A percentile compares a stretch with the other conserved stretches of the same genome.
Evolutionary conservation across 2,329 filamentous ascomycete species (phyloP).

Genomic region (Nothomitra cinnamomea): DNA sequence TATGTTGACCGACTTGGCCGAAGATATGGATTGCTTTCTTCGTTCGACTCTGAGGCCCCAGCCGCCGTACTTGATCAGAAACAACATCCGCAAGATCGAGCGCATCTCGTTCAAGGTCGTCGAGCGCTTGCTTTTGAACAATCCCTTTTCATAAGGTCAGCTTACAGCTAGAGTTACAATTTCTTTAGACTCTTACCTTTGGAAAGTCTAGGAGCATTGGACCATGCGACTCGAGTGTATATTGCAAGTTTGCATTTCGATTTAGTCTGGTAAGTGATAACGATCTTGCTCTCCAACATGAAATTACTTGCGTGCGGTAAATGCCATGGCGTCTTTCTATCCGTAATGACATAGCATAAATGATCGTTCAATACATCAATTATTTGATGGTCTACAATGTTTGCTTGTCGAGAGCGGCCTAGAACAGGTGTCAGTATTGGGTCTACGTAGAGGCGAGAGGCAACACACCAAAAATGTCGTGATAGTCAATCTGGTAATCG

Average conservation of each 20-base stretch:
- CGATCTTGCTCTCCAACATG: slow-evolving; percentile 71
- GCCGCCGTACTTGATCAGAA: slow-evolving; percentile 58
- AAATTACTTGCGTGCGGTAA: slow-evolving; percentile 67
- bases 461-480: slow-evolving; percentile 43
- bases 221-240: slow-evolving; percentile 79
- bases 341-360: slow-evolving; percentile 49
- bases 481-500: slow-evolving; percentile 55
- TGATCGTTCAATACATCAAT: slow-evolving; percentile 74
- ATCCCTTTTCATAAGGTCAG: slow-evolving; percentile 1
- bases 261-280: slow-evolving; percentile 86
- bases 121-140: slow-evolving; percentile 49
- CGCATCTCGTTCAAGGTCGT: slow-evolving; percentile 55
- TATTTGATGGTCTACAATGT: slow-evolving; percentile 66
- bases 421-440: slow-evolving; percentile 9
- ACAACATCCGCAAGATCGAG: slow-evolving; percentile 60
- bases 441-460: neutral
- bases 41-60: slow-evolving; percentile 57
- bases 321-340: slow-evolving; percentile 58
- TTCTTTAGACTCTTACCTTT: slow-evolving; percentile 17
- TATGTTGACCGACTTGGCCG: slow-evolving; percentile 51
- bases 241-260: slow-evolving; percentile 82
- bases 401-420: slow-evolving; percentile 34
- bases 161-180: neutral
- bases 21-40: slow-evolving; percentile 67
- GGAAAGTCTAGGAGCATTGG: slow-evolving; percentile 39